Percentiles rank a stretch among this genome's conserved stretches.
phyloP scores from a whole-genome alignment of 2,329 filamentous ascomycete genomes.

The Aspergillus jensenii region DNA sequence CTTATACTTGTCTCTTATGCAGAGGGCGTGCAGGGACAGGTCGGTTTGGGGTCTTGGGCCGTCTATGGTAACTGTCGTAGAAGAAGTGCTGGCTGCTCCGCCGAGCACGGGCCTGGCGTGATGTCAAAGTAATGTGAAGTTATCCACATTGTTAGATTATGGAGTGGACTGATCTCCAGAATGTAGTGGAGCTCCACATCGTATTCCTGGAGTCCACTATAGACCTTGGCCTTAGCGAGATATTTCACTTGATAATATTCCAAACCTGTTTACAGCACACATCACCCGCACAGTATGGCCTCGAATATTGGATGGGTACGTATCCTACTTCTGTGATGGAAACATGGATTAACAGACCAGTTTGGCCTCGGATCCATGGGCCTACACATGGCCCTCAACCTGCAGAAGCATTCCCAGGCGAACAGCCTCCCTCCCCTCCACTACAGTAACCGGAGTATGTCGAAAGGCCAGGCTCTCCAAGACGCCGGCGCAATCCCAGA shows the following conservation, averaged over 20 bases:
- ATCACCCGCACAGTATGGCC: too few species aligned
- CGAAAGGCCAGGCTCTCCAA: neutral
- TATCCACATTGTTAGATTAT: too few species aligned
- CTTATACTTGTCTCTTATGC: neutral
- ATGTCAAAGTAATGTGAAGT: neutral
- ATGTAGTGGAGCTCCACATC: too few species aligned
- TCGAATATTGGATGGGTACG: too few species aligned
- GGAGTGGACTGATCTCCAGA: too few species aligned
- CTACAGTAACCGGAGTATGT: constrained; percentile 31
- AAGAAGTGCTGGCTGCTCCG: neutral
- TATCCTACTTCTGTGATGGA: neutral
- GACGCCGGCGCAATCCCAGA: neutral
- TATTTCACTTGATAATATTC: too few species aligned
- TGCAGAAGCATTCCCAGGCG: constrained; percentile 44
- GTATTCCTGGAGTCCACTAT: too few species aligned
- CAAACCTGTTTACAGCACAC: too few species aligned
- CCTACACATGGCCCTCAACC: constrained; percentile 50
- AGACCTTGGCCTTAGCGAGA: too few species aligned
- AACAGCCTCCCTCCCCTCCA: constrained; percentile 27
- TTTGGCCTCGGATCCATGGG: constrained; percentile 55
- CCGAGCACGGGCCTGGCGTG: neutral
- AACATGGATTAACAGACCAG: neutral
- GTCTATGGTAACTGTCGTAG: neutral
- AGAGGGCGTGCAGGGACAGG: neutral
- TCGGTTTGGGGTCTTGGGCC: neutral